Conservation (phyloP, 805 yeast species). For the Ogataea methylovora region DNA sequence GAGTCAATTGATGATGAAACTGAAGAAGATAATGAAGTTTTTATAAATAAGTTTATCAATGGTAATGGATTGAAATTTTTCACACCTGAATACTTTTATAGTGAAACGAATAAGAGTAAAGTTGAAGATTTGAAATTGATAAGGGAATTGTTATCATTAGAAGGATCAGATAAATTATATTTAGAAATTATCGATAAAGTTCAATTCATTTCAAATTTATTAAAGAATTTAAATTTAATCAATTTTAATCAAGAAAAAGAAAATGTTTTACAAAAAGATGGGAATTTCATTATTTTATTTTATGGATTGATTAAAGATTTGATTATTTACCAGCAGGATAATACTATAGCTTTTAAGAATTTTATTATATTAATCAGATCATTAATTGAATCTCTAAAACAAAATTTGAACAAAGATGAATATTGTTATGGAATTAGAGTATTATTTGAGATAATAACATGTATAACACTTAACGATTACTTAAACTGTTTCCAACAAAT, state of each 20-base stretch:
- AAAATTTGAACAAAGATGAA: conserved; percentile 2
- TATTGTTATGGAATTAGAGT: too few species aligned
- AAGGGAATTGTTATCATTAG: conserved; percentile 8
- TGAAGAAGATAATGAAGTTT: background rate
- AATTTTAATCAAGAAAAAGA: background rate
- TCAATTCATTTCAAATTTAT: conserved; percentile 6
- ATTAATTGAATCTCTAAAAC: conserved; percentile 6
- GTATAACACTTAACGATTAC: too few species aligned
- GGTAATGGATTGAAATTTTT: conserved; percentile 4
- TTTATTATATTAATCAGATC: conserved; percentile 7
- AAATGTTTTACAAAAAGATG: too few species aligned
- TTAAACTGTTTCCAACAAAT: too few species aligned
- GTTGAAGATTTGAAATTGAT: conserved; percentile 6
- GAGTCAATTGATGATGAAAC: conserved; percentile 3
- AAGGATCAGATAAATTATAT: conserved; percentile 6
- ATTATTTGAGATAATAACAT: too few species aligned
- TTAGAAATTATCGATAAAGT: conserved; percentile 4
- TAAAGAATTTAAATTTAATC: conserved; percentile 3
- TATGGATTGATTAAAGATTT: conserved; percentile 10
- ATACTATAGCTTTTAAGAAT: conserved; percentile 5
- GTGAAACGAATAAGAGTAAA: conserved; percentile 1
- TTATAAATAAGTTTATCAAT: background rate
- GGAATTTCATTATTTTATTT: conserved; percentile 6
- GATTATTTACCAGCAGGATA: conserved; percentile 13
- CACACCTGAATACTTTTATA: conserved; percentile 4